phyloP scores from a whole-genome alignment of 768 basidiomycete species.

The Lactifluus pinguis region DNA sequence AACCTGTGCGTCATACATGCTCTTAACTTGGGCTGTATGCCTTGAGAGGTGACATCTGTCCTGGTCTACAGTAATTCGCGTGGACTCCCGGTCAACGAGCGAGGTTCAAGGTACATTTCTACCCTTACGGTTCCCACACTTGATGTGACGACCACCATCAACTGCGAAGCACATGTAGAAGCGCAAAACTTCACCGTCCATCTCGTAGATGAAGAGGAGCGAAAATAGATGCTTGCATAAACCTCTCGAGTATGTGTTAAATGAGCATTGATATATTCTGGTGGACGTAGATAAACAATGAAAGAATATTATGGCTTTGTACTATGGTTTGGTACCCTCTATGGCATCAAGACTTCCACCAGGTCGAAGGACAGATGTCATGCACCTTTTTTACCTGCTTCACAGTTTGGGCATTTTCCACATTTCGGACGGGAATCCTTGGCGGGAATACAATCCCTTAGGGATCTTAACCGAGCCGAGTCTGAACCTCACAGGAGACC shows the following conservation, averaged over 20 bases:
- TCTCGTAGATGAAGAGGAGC: not conserved
- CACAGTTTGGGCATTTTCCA: no score
- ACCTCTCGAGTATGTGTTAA: not conserved
- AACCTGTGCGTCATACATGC: not conserved
- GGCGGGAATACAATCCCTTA: no score
- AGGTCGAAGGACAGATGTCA: no score
- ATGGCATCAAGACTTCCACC: no score
- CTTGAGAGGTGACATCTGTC: slow-evolving; percentile 17
- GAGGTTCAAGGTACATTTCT: not conserved
- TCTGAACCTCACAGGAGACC: no score
- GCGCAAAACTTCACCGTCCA: not conserved
- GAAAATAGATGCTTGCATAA: not conserved
- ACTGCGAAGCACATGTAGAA: not conserved
- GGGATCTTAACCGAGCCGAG: no score
- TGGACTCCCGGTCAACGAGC: not conserved
- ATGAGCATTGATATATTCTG: not conserved
- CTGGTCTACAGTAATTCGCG: not conserved
- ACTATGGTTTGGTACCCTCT: no score
- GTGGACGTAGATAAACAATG: not conserved
- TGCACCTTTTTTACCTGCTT: no score
- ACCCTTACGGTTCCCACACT: not conserved
- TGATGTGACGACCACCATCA: not conserved
- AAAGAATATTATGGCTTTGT: no score
- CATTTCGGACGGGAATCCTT: no score
- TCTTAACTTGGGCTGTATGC: not conserved